A percentile compares a stretch with the other conserved stretches of the same genome.
These are phyloP conservation scores for Hylodesmum podocarpum DNA, from an alignment of 306 rosid genomes.

Conservation along the genomic window DNA sequence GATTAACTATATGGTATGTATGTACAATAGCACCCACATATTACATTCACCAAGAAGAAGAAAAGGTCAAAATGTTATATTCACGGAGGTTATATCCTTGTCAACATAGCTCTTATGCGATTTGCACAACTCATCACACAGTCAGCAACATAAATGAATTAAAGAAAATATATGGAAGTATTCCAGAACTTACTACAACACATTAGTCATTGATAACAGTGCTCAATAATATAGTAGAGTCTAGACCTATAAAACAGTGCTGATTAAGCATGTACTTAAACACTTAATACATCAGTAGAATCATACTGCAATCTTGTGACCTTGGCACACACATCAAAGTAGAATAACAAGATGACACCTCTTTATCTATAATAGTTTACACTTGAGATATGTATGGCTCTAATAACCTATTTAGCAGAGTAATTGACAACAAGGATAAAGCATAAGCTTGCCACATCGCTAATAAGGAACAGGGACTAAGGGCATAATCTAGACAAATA, in stretches of 20 bases:
- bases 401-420: conserved; percentile 12
- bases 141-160: not conserved
- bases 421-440: conserved; percentile 5
- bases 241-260: not conserved
- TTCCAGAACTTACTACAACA: not conserved
- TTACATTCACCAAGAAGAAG: not conserved
- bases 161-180: not conserved
- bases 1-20: not conserved
- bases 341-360: not conserved
- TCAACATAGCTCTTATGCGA: not conserved
- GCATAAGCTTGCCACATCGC: conserved; percentile 3
- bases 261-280: not conserved
- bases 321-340: conserved; percentile 5
- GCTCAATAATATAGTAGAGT: not conserved
- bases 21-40: not conserved
- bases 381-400: not conserved
- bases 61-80: conserved; percentile 4
- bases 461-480: not conserved
- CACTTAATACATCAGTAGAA: conserved; percentile 6
- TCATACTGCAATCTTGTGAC: not conserved
- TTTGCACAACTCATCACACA: not conserved
- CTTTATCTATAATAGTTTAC: not conserved
- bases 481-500: conserved; percentile 16
- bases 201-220: not conserved
- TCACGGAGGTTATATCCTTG: not conserved